Evolutionary conservation across 2,329 filamentous ascomycete species (phyloP).

Genomic region (Trichoderma oligosporum): DNA sequence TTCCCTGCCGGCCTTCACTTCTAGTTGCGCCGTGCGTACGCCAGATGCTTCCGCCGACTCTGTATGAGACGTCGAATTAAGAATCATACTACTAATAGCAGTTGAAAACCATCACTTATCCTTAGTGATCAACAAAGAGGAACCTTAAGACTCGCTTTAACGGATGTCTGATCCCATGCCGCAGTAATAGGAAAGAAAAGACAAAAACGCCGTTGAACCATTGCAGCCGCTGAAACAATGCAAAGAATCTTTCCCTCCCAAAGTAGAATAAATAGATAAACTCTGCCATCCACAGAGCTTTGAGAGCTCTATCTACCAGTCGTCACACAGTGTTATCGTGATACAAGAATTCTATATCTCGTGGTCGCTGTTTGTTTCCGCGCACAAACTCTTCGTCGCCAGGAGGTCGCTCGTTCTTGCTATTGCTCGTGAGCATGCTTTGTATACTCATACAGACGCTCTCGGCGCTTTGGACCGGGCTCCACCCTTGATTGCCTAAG

Average conservation of each 20-base stretch:
- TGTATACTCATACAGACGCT: slow-evolving; percentile 96
- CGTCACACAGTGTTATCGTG: slow-evolving; percentile 85
- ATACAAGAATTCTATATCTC: slow-evolving; percentile 90
- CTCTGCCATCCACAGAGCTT: background rate
- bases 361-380: slow-evolving; percentile 71
- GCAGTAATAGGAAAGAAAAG: background rate
- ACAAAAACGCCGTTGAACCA: slow-evolving; percentile 16
- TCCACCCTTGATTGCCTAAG: slow-evolving; percentile 85
- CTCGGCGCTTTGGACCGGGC: slow-evolving; percentile 93
- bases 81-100: background rate
- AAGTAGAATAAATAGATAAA: background rate
- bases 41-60: background rate
- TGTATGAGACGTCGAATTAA: background rate
- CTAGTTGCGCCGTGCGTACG: slow-evolving; percentile 6
- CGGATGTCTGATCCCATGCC: background rate
- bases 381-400: slow-evolving; percentile 88
- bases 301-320: too few relatives aligned
- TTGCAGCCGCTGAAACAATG: slow-evolving; percentile 11
- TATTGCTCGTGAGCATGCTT: slow-evolving; percentile 96
- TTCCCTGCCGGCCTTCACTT: background rate
- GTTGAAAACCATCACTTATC: background rate
- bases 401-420: slow-evolving; percentile 81
- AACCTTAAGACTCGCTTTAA: background rate
- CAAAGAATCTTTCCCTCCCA: slow-evolving; percentile 2
- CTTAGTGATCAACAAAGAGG: background rate